Base-by-base conservation (phyloP, 208 protist species). In the Entamoeba moshkovskii region DNA sequence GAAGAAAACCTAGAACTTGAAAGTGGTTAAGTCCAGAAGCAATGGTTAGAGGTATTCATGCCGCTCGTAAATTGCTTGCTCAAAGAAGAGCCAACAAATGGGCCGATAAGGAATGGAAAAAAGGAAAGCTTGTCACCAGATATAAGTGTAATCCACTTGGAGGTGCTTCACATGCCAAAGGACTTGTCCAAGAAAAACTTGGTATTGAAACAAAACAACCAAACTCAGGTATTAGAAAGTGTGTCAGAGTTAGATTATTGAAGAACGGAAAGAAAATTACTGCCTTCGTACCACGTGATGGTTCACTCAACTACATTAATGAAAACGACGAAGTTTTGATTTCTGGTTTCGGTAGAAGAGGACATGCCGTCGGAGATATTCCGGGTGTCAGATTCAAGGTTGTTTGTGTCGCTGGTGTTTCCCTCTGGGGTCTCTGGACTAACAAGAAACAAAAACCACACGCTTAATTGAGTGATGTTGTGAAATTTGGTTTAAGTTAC, bases 211-310 rank as follows among this genome's bases (percentile, higher is more conserved):
- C 98, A 92, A 99, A 99, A 97, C 99, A 99, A 98, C 99, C 99
- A 95, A 99, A 99, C 98, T 99, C 99, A 95, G 99, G 99, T 93
- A 99, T 99, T 96, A 98, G 99, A 97, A 99, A 99, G 97, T 99
- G 98, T 96, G 98, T 99, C 92, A 98, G 98, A 97, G 99, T 99
- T 94, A 98, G 99, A 97, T 98, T 99, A 59, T 99, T 99, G 97
- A 99, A 99, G 97, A 99, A 99, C 98, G 98, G 98, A 95, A 99
- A 99, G 98, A 99, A 99, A 96, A 99, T 99, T 96, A 98, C 99
- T 93, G 98, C 98, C 93, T 99, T 99, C 97, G 99, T 99, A 73
- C 99, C 99, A 94, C 96, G 97, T 93, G 99, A 99, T 96, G 99
- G 99, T 98, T 99, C 97, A 96, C 97, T 99, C 25, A 98, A 99